Conservation (phyloP, 2,329 filamentous ascomycete species). For the Sclerotinia glacialis region DNA sequence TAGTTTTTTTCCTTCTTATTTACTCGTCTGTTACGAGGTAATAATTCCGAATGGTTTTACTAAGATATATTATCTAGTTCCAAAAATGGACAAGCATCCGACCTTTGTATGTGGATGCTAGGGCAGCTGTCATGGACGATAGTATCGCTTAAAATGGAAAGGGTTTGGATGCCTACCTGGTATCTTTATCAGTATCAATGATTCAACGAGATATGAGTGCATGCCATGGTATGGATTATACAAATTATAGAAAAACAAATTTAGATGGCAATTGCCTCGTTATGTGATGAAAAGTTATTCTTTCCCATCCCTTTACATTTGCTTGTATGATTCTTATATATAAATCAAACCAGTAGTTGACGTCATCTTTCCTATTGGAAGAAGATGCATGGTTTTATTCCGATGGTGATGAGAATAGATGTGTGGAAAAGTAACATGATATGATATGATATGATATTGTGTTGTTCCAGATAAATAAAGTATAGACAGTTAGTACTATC, state of each 20-base stretch:
- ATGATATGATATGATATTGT: too few species aligned
- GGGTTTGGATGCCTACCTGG: neutral
- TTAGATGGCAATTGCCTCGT: neutral
- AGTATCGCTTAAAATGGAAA: neutral
- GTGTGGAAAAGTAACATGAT: too few species aligned
- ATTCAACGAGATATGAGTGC: neutral
- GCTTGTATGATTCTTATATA: neutral
- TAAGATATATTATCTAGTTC: slow-evolving; percentile 51
- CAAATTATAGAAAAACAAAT: neutral
- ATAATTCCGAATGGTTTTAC: slow-evolving; percentile 28
- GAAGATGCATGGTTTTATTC: too few species aligned
- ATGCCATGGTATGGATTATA: neutral
- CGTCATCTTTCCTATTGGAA: neutral
- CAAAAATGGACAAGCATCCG: slow-evolving; percentile 81
- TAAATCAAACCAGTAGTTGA: neutral
- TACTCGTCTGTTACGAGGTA: slow-evolving; percentile 16
- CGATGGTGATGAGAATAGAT: too few species aligned
- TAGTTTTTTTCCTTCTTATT: slow-evolving; percentile 39
- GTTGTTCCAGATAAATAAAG: too few species aligned
- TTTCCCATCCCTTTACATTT: neutral
- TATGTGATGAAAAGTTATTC: neutral
- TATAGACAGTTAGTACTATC: too few species aligned
- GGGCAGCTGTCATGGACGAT: slow-evolving; percentile 52
- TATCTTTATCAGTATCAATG: neutral
- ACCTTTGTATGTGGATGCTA: slow-evolving; percentile 68